Base-by-base conservation (phyloP, 805 yeast genomes). In the Sugiyamaella marilandica region DNA sequence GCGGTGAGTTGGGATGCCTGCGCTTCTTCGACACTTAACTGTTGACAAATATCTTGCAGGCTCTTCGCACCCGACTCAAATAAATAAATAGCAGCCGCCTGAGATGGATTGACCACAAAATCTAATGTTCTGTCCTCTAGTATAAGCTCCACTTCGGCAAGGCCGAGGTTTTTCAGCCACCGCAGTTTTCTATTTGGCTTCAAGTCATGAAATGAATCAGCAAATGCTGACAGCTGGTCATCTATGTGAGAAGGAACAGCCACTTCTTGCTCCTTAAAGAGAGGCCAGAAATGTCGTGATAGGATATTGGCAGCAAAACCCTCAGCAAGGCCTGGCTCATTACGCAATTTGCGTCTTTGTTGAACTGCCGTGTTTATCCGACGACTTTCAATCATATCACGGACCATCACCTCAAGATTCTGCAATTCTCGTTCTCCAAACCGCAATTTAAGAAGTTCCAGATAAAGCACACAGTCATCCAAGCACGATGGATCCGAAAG, bases 231-330 rank as follows among this genome's bases (percentile, higher is more conserved):
- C 51, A 65, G 45, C 16, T 60, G 58, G 31, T 63, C 43, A 29
- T 72, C 63, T 1, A 89, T 67, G 0, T 52, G 61, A 0, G 59
- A 57, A 0, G 95, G 94, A 1, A 83, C 61, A 7, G 60, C 64
- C 58, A 81, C 76, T n/a, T 65, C 62, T 32, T 73, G 74, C 5
- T 70, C 67, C 29, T 72, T 61, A n/a, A 78, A 61, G 3, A 74
- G 63, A 0, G 91, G 88, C 99, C 99, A 92, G 65, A 83, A 92
- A 16, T 86, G 66, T 55, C 85, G 80, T 0, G 97, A 89, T 10
- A 92, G 69, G 16, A 89, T 74, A 2, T 84, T 74, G 0, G 87
- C 79, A 50, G 79, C 80, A 32, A 83, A 70, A 18, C 48, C 13
- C 49, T 65, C 55, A 37, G 52, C 24, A 0, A 37, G 33, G 21